Evolutionary conservation across 2,329 filamentous ascomycete genomes (phyloP).

Genomic region (Lizonia empirigonia): DNA sequence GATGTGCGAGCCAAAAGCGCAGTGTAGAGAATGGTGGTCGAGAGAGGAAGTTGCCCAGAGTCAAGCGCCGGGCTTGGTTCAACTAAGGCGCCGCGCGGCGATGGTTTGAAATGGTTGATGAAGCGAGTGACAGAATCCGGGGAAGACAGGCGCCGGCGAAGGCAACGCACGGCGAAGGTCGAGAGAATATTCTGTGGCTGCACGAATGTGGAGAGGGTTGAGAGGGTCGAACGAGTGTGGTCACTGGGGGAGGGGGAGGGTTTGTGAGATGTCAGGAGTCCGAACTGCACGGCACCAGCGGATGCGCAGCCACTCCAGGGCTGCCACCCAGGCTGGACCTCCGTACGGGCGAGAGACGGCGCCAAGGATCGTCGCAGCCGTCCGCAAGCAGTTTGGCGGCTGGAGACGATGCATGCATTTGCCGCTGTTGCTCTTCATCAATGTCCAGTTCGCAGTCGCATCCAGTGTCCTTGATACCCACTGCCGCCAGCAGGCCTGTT

Average conservation of each 20-base stretch:
- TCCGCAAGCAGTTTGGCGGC: slow-evolving; percentile 3
- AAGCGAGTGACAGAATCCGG: slow-evolving; percentile 39
- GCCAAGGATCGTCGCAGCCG: slow-evolving; percentile 5
- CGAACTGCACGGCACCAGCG: slow-evolving; percentile 6
- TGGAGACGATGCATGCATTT: background rate
- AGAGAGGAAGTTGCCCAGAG: slow-evolving; percentile 21
- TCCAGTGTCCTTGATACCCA: background rate
- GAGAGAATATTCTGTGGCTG: slow-evolving; percentile 5
- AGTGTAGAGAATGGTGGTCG: slow-evolving; percentile 9
- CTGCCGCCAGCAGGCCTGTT: background rate
- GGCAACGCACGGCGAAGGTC: slow-evolving; percentile 2
- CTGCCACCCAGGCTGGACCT: too few relatives aligned
- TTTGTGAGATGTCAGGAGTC: slow-evolving; percentile 3
- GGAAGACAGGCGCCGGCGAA: slow-evolving; percentile 18
- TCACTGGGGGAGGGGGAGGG: background rate
- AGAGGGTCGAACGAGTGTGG: slow-evolving; percentile 14
- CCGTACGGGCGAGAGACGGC: slow-evolving; percentile 1
- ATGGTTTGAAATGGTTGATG: slow-evolving; percentile 24
- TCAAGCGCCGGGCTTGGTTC: slow-evolving; percentile 33
- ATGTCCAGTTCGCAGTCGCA: background rate
- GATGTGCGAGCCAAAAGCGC: slow-evolving; percentile 21
- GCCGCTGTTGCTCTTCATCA: background rate
- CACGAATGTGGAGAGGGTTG: slow-evolving; percentile 7
- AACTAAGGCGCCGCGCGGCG: slow-evolving; percentile 16
- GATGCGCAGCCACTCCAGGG: slow-evolving; percentile 11